phyloP scores from a whole-genome alignment of 129 eudicot species.

The Heracleum sosnowskyi region DNA sequence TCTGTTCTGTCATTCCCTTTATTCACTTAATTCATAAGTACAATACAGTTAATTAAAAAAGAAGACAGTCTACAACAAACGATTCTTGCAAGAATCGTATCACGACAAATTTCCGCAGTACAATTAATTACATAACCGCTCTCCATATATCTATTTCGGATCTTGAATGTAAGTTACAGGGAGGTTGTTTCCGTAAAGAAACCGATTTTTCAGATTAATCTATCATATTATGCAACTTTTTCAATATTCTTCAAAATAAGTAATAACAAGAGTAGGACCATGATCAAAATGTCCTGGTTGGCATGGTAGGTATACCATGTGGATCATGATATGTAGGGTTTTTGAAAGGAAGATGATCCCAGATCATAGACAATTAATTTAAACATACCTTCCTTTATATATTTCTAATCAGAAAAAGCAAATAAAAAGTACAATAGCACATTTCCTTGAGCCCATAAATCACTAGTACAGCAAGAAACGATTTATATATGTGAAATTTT shows the following conservation, averaged over 20 bases:
- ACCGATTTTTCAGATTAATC: not conserved
- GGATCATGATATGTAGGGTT: slow-evolving; percentile 80
- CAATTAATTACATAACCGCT: no score
- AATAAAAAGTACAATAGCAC: slow-evolving; percentile 17
- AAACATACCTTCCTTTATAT: not conserved
- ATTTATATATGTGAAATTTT: not conserved
- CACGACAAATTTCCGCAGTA: no score
- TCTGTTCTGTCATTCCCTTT: not conserved
- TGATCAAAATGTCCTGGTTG: slow-evolving; percentile 55
- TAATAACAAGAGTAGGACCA: slow-evolving; percentile 45
- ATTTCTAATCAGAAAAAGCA: slow-evolving; percentile 3
- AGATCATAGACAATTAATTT: slow-evolving; percentile 15
- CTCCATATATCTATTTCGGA: not conserved
- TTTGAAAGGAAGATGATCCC: slow-evolving; percentile 38
- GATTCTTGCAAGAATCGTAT: no score
- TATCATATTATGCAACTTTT: not conserved
- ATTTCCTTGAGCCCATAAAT: slow-evolving; percentile 44
- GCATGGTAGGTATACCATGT: slow-evolving; percentile 73
- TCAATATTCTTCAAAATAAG: not conserved
- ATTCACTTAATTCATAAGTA: no score
- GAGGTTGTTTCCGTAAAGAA: not conserved
- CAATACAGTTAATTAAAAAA: no score
- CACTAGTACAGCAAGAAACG: slow-evolving; percentile 20
- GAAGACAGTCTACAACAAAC: no score
- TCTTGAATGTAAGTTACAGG: not conserved